Conservation (phyloP, 2,329 filamentous ascomycete species). For the Diplodia mutila region DNA sequence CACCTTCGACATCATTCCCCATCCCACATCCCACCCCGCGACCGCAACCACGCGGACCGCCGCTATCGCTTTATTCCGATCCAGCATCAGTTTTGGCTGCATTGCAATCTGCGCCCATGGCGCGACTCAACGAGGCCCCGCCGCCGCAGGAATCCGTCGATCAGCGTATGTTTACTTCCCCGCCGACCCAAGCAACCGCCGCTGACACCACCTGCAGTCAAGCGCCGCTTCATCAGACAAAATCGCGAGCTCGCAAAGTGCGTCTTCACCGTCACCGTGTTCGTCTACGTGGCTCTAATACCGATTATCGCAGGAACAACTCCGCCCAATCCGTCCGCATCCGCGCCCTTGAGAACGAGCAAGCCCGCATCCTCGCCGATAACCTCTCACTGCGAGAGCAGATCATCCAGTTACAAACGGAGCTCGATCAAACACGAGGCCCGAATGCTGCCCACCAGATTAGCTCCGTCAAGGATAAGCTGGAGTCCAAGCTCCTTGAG, state of each 20-base stretch:
- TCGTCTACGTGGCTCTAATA: not conserved
- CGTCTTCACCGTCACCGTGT: constrained; percentile 21
- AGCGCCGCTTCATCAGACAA: constrained; percentile 77
- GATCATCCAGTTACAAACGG: constrained; percentile 69
- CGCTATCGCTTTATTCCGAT: not conserved
- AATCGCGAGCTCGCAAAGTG: constrained; percentile 77
- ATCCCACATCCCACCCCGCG: constrained; percentile 12
- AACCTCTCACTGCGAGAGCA: constrained; percentile 74
- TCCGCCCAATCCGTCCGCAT: constrained; percentile 78
- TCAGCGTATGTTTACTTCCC: constrained; percentile 60
- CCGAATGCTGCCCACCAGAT: constrained; percentile 68
- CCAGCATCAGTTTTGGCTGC: not conserved
- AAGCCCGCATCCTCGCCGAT: constrained; percentile 73
- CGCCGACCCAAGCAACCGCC: constrained; percentile 1
- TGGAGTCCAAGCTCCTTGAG: constrained; percentile 74
- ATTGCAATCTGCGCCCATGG: constrained; percentile 61
- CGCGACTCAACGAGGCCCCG: constrained; percentile 77
- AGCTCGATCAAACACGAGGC: constrained; percentile 64
- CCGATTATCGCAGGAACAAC: constrained; percentile 60
- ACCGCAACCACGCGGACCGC: not conserved
- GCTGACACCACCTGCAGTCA: constrained; percentile 58
- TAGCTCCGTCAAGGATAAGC: constrained; percentile 67
- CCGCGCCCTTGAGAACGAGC: constrained; percentile 75
- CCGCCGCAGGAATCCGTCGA: constrained; percentile 71
- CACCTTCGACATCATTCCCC: constrained; percentile 20